Evolutionary conservation across 202 grass and related monocot genomes (phyloP).

Genomic region (Dendrocalamus latiflorus): DNA sequence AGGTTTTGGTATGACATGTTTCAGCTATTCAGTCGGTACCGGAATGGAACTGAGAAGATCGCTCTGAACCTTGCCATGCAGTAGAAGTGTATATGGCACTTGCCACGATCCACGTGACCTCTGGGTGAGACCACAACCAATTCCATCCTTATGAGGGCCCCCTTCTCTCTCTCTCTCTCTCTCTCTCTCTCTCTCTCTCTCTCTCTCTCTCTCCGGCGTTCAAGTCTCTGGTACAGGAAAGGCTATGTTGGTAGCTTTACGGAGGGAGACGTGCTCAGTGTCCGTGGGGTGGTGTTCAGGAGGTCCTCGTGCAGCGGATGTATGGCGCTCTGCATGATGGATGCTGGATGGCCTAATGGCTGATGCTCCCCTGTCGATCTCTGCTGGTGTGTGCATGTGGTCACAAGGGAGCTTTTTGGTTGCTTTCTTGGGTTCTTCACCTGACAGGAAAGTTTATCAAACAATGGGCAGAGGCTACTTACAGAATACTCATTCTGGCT

Average conservation of each 20-base stretch:
- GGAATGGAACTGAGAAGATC: too few relatives aligned
- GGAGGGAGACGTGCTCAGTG: background rate
- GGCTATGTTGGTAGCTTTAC: conserved; percentile 16
- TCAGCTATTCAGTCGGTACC: too few relatives aligned
- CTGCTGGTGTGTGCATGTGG: background rate
- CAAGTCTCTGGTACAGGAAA: background rate
- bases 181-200: too few relatives aligned
- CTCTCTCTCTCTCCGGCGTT: background rate
- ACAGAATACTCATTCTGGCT: background rate
- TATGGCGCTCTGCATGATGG: background rate
- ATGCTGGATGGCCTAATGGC: too few relatives aligned
- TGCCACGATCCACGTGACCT: background rate
- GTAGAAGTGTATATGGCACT: background rate
- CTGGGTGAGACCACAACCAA: too few relatives aligned
- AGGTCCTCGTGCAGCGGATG: conserved; percentile 3
- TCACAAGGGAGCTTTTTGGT: background rate
- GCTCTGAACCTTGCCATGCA: background rate
- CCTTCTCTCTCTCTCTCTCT: too few relatives aligned
- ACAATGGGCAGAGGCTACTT: background rate
- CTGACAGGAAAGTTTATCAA: background rate
- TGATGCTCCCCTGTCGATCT: background rate
- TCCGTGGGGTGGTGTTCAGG: background rate
- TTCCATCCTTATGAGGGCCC: background rate
- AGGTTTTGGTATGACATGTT: too few relatives aligned
- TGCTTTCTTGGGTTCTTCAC: background rate